Base-by-base conservation (phyloP, 768 basidiomycete species). In the Punctularia strigosozonata region DNA sequence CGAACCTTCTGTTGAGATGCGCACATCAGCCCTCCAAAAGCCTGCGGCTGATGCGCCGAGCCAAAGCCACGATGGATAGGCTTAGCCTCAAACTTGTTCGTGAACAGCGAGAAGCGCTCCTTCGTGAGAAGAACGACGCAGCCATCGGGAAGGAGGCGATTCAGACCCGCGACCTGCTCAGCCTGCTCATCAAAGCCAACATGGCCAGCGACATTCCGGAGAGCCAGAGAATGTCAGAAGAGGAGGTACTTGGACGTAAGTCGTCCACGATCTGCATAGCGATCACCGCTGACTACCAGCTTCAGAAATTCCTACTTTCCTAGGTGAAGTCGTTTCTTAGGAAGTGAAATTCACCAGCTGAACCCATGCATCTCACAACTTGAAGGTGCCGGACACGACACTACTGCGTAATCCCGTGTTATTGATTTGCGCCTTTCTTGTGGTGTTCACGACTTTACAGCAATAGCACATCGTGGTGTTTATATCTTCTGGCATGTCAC, bases 221-320 rank as follows among this genome's bases (percentile, higher is more conserved):
- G 2, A 46, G 44, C 4, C 52, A 55, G 44, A 42, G 45, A 22
- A 35, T 63, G 41, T 52, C 56, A 4, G 60, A 63, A 31, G 49
- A 53, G 31, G 59, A 60, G 18, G 56, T 63, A 24, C 41, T 57
- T 5, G 56, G 50, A 6, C 60, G 56, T 53, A 37, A n/a, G n/a
- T n/a, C n/a, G n/a, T n/a, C n/a, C n/a, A n/a, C n/a, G n/a, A n/a
- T n/a, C n/a, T n/a, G n/a, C n/a, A n/a, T n/a, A n/a, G n/a, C n/a
- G n/a, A n/a, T n/a, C n/a, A n/a, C n/a, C n/a, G n/a, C n/a, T n/a
- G n/a, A n/a, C n/a, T n/a, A n/a, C n/a, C n/a, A n/a, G n/a, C n/a
- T n/a, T n/a, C n/a, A n/a, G n/a, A n/a, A n/a, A n/a, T n/a, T n/a
- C n/a, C n/a, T n/a, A n/a, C n/a, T n/a, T n/a, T n/a, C n/a, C n/a